Evolutionary conservation across 2,329 filamentous ascomycete genomes (phyloP), one percentile per base, ranked within the genome.

Genomic region (Thelonectria discophora): DNA sequence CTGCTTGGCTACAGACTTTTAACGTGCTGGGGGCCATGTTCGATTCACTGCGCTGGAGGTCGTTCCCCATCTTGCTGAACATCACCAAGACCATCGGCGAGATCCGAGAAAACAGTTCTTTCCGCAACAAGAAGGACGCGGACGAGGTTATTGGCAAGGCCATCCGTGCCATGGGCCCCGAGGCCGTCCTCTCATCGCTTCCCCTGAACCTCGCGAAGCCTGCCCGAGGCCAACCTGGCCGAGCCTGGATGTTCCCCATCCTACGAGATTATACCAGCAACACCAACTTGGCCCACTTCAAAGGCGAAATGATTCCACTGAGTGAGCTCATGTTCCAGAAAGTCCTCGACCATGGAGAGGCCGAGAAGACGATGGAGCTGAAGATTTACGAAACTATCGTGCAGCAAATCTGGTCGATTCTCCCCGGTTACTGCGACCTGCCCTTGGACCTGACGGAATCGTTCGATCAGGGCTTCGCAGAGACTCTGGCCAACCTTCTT

Each of bases 331-430:
- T 99, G 83, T 97, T 94, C 76, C 92, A 98, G 75, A 88, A 87
- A 67, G 91, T 98, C 5, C 81, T 97, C 48, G 90, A 97, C 64
- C 91, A 96, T 70, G 92, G 91, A 13, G 81, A 86, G 20, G 88
- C 87, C 13, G 91, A 94, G 73, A 97, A 97, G 83, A 95, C 93
- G 0, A 94, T 97, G 85, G 93, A 98, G 76, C 86, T 95, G 74
- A 99, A 99, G 82, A 96, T 99, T 61, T 99, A 95, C 75, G 94
- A 99, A 79, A 98, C 95, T 0, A 82, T 99, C 5, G 92, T 99
- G 9, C 91, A 96, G 69, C 95, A 99, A 74, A 94, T 94, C 43
- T 99, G 95, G 95, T 93, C 92, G 1, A 90, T 91, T 53, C 84
- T 99, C 15, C 94, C 95, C 0, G 95, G 95, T 1, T 99, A 97